Base-by-base conservation (phyloP, 495 filamentous ascomycete species). In the Lophiostoma macrostomum region DNA sequence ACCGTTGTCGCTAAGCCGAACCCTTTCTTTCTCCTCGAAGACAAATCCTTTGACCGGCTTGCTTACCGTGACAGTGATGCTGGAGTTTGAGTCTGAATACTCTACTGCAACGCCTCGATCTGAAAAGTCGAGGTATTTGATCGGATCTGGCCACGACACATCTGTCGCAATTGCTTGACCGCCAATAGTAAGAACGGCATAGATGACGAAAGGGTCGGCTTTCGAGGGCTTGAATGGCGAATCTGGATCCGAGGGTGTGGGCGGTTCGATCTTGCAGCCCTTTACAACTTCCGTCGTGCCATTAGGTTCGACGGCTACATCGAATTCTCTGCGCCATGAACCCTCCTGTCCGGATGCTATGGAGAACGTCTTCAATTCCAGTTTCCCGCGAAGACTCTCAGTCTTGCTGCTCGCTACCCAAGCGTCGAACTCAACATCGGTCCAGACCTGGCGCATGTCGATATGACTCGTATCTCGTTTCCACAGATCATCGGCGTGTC, bases 21-120 rank as follows among this genome's bases (percentile, higher is more conserved):
- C 41, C 16, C 53, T 53, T 24, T 53, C 20, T 35, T 30, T 52
- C 28, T 60, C 57, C 10, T 29, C 38, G 32, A 58, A 54, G 18
- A 55, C 44, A 43, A 63, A 56, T 4, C 54, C 60, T 23, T 63
- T 62, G 6, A 62, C 53, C 22, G 59, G 59, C 18, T 45, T 47
- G n/a, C 19, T 12, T 3, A 35, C 24, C 10, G 46, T 23, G 16
- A 58, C 25, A 4, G 25, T 41, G 12, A 31, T 22, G 13, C n/a
- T 38, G 3, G 25, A 2, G 8, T 24, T 25, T 25, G 51, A 35
- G 6, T 37, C 47, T 13, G 25, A 56, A 27, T 39, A 42, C 5
- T 40, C 12, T 2, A 50, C 53, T 6, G 42, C n/a, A 2, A 58
- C 23, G 2, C 37, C 60, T 24, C 55, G 34, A 18, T 55, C 39